phyloP scores from a whole-genome alignment of 768 basidiomycete genomes.

The Chalciporus chontae region DNA sequence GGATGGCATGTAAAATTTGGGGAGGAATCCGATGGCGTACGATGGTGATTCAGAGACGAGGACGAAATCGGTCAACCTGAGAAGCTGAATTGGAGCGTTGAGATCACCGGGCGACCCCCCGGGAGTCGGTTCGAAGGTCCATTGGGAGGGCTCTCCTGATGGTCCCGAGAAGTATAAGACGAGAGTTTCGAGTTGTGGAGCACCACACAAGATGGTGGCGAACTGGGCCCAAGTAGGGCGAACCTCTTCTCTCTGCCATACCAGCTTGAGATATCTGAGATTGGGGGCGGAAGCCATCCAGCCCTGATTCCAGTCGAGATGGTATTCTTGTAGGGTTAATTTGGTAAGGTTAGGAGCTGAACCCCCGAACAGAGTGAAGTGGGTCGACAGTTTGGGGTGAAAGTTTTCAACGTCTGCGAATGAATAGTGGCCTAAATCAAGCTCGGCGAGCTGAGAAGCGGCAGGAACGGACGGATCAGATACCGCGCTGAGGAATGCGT shows the following conservation, averaged over 20 bases:
- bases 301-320: conserved; percentile 59
- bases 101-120: conserved; percentile 13
- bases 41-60: conserved; percentile 53
- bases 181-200: conserved; percentile 52
- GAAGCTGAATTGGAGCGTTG: conserved; percentile 6
- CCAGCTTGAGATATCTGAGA: conserved; percentile 52
- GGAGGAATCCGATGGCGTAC: conserved; percentile 31
- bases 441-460: conserved; percentile 51
- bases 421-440: conserved; percentile 57
- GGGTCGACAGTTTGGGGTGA: conserved; percentile 26
- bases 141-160: too few species aligned
- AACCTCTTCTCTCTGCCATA: conserved; percentile 60
- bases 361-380: conserved; percentile 51
- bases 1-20: conserved; percentile 32
- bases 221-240: conserved; percentile 59
- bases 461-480: conserved; percentile 35
- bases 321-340: conserved; percentile 49
- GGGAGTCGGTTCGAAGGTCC: too few species aligned
- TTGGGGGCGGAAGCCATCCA: conserved; percentile 22
- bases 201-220: conserved; percentile 45
- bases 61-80: conserved; percentile 29
- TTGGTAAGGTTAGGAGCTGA: conserved; percentile 47
- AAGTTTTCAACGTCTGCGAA: conserved; percentile 34
- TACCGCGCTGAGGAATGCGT: conserved; percentile 40
- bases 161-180: conserved; percentile 59